Evolutionary conservation across 495 filamentous ascomycete genomes (phyloP), one percentile per base, ranked within the genome.

Genomic region (Penicillium waksmanii): DNA sequence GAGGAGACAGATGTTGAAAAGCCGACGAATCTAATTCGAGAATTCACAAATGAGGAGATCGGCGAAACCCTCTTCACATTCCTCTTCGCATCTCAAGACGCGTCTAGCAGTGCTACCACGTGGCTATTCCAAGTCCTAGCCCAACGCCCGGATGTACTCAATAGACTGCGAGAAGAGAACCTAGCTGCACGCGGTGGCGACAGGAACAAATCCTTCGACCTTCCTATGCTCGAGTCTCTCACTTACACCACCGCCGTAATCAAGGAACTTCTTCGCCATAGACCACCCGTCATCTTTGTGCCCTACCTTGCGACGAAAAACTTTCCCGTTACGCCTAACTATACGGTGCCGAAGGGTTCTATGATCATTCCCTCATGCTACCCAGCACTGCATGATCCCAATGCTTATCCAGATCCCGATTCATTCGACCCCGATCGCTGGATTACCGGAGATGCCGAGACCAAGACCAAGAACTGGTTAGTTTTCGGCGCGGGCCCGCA

Each of bases 71-170:
- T 98, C 49, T 95, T 97, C 78, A 96, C 94, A 38, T 96, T 98
- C 81, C 84, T 98, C 42, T 98, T 98, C 74, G 94, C 94, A 40
- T 94, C 90, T 31, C 94, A 98, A 75, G 94, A 98, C 67, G 94
- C 94, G 35, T 93, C 93, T 23, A 92, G 87, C 74, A 94, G 90
- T 65, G 92, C 94, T 35, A 84, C 85, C 53, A 96, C 92, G 38
- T 97, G 93, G 90, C 76, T 97, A 23, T 95, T 96, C 81, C 94
- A 98, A 70, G 83, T 89, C 61, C 82, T 93, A 70, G 94, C 94
- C 23, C 90, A 98, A 66, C 85, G 92, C 58, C 93, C 93, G 2
- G 93, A 98, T 58, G 81, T 94, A 19, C 81, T 97, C 35, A 87
- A 89, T 59, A 85, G 85, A 57, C 78, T 98, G 9, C 89, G 94